Conservation (phyloP, 495 filamentous ascomycete species). For the Annulohypoxylon moriforme region DNA sequence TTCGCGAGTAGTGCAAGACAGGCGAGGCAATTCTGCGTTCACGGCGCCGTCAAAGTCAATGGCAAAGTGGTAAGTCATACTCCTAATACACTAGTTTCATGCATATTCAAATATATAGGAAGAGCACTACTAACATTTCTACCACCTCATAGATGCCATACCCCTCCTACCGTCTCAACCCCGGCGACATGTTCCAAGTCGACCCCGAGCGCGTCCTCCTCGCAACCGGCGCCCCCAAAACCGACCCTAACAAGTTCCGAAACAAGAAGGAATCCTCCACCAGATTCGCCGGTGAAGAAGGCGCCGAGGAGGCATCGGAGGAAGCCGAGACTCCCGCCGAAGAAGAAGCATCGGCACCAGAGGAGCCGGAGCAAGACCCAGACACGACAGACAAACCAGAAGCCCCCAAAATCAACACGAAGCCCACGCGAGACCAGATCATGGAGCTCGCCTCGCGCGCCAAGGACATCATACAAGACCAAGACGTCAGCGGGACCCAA, state of each 20-base stretch:
- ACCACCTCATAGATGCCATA: conserved; percentile 76
- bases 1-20: conserved; percentile 96
- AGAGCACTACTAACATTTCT: conserved; percentile 13
- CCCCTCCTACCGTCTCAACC: conserved; percentile 94
- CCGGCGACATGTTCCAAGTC: conserved; percentile 97
- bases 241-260: conserved; percentile 4
- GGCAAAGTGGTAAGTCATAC: conserved; percentile 81
- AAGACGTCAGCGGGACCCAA: conserved; percentile 43
- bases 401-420: conserved; percentile 40
- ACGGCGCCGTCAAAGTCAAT: conserved; percentile 94
- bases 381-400: conserved; percentile 49
- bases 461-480: conserved; percentile 41
- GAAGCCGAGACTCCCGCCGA: conserved; percentile 24
- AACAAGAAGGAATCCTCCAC: conserved; percentile 4
- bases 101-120: not conserved
- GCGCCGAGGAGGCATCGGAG: conserved; percentile 47
- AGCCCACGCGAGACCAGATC: conserved; percentile 42
- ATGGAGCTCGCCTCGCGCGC: conserved; percentile 42
- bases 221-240: conserved; percentile 82
- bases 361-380: conserved; percentile 46
- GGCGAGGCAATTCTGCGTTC: conserved; percentile 91
- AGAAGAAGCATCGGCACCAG: conserved; percentile 47
- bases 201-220: conserved; percentile 86
- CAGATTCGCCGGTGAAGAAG: not conserved
- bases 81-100: not conserved